Evolutionary conservation across 768 basidiomycete species (phyloP), one percentile per base, ranked within the genome.

Genomic region (Pisolithus orientalis): DNA sequence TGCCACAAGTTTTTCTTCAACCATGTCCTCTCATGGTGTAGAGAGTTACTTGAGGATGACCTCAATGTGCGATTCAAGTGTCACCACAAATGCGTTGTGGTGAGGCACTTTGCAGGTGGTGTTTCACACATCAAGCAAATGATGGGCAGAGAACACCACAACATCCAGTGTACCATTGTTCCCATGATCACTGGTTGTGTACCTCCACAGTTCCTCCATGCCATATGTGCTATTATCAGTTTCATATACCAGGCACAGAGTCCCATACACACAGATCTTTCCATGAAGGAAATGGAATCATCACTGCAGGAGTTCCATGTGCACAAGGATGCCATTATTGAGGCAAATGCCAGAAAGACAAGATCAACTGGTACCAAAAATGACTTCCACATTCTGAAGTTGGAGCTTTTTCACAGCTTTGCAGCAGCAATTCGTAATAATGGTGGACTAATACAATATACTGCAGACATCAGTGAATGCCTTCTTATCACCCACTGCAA

Each of bases 401-500:
- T 48, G 31, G 47, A 48, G 9, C 27, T 48, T 6, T 48, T 48
- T 25, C 34, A 48, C 2, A 25, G 32, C 34, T 48, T 48, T 25
- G 34, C 34, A 0, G 17, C 14, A 13, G 38, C 13, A n/a, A 69
- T 73, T 17, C 48, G 44, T 11, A 44, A 49, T 10, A 62, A 55
- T 37, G 73, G 74, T 0, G 60, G 53, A 8, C 43, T 67, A 2
- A 59, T 63, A 6, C 69, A 76, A 47, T 71, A 65, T 64, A 67
- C 70, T 44, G 65, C 67, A 0, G 67, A 75, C 54, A 51, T 62
- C 11, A 70, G 66, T 9, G 66, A 75, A 51, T 58, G 63, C 28
- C 53, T 66, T 21, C 21, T 21, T 21, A 21, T 21, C 21, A 21
- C 21, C 21, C 21, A 21, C 21, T 21, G 21, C 21, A 2, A 64